A percentile compares a stretch with the other conserved stretches of the same genome.
phyloP scores from a whole-genome alignment of 2,329 filamentous ascomycete genomes.

The Aurifilum marmelostoma region DNA sequence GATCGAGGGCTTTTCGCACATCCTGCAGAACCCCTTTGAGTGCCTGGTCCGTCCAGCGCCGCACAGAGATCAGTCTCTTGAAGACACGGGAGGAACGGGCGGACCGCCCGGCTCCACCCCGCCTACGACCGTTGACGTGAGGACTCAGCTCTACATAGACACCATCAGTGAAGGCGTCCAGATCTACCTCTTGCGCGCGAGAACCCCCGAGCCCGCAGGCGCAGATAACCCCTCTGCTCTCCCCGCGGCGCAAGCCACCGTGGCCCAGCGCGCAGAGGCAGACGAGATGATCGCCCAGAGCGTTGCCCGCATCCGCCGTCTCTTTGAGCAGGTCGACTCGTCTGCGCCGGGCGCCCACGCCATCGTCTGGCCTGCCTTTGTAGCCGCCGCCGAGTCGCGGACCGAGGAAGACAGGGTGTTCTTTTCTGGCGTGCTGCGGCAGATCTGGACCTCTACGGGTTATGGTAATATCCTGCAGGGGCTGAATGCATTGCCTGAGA shows the following conservation, averaged over 20 bases:
- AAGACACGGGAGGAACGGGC: conserved; percentile 11
- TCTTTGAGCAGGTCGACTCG: conserved; percentile 24
- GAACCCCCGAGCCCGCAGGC: neutral
- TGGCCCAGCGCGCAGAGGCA: neutral
- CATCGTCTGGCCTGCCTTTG: conserved; percentile 28
- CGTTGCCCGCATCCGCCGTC: conserved; percentile 9
- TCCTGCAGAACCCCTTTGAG: conserved; percentile 15
- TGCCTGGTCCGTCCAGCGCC: conserved; percentile 12
- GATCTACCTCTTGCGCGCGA: conserved; percentile 23
- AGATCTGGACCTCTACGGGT: conserved; percentile 23
- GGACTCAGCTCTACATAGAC: conserved; percentile 23
- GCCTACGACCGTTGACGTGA: neutral
- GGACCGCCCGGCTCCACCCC: neutral
- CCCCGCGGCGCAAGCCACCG: neutral
- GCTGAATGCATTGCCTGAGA: conserved; percentile 14
- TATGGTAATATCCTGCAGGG: conserved; percentile 23
- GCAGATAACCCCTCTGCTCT: neutral
- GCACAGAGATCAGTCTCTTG: conserved; percentile 9
- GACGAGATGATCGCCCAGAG: conserved; percentile 4
- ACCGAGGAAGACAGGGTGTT: conserved; percentile 18
- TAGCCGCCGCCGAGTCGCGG: conserved; percentile 25
- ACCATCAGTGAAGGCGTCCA: conserved; percentile 18
- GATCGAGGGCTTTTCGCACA: conserved; percentile 19
- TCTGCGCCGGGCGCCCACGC: conserved; percentile 23
- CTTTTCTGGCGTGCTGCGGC: conserved; percentile 19